Evolutionary conservation across 352 stramenopile genomes (phyloP), one percentile per base, ranked within the genome.

Genomic region (Aphanomyces stellatus): DNA sequence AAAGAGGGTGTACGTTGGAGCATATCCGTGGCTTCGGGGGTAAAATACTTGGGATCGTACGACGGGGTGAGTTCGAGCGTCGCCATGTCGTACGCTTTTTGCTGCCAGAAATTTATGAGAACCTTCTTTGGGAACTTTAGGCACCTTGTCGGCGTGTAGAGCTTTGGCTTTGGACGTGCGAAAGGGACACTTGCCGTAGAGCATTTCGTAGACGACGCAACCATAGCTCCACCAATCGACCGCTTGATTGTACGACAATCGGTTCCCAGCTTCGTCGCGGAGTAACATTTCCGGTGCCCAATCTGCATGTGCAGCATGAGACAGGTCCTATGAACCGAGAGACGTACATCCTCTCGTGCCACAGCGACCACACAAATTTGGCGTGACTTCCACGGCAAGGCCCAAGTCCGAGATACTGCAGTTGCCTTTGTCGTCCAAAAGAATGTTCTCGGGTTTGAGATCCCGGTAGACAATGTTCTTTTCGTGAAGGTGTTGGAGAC

Each of bases 161-260:
- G 94, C 92, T 51, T 97, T 88, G 51, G 94, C 93, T 63, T 87
- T 88, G 51, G 97, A 96, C 24, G 95, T 98, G 62, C 93, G 86
- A 73, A 99, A 99, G n/a, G 96, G 96, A 69, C 96, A 98, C 57
- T 92, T 91, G 35, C 96, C 96, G 51, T 93, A 96, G 46, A 99
- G 86, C 67, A 99, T 96, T 76, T 99, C 96, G 71, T 98, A 98
- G 27, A 99, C 75, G 59, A 98, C 88, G 72, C 95, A 99, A 11
- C 96, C 96, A 74, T 98, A 98, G 70, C 90, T 98, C 83, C 97
- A 99, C 93, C 95, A 99, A 80, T 99, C 96, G 13, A 98, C 95
- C 5, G 83, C 76, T 37, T 98, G 82, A 70, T 89, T 88, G 74
- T 99, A 99, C n/a, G 83, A 77, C 72, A 95, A 92, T 56, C 92